These are phyloP conservation scores for Phytophthora megakarya DNA, from an alignment of 352 stramenopile genomes.

Conservation along the genomic window DNA sequence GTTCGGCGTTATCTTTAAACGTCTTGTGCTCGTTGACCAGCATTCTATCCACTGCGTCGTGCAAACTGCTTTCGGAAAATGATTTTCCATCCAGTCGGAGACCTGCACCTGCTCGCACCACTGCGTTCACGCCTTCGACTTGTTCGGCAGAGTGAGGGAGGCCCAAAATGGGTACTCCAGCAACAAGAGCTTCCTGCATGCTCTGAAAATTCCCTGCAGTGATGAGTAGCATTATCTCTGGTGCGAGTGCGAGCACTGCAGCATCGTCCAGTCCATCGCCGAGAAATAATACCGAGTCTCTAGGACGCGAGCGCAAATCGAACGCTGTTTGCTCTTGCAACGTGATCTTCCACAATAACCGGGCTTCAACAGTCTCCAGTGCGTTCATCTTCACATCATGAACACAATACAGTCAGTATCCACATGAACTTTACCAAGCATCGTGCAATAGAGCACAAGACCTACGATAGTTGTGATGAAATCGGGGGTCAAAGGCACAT, in stretches of 20 bases:
- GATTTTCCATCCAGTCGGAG: constrained; percentile 40
- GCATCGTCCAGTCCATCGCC: constrained; percentile 50
- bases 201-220: constrained; percentile 61
- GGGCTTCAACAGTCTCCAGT: constrained; percentile 53
- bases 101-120: constrained; percentile 60
- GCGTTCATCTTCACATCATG: constrained; percentile 48
- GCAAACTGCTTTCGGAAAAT: constrained; percentile 45
- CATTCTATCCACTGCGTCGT: constrained; percentile 42
- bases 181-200: constrained; percentile 65
- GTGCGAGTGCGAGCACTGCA: constrained; percentile 42
- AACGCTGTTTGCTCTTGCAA: constrained; percentile 65
- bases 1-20: constrained; percentile 46
- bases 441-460: constrained; percentile 11
- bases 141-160: constrained; percentile 82
- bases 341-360: constrained; percentile 64
- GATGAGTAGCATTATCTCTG: constrained; percentile 60
- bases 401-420: constrained; percentile 21
- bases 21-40: constrained; percentile 36
- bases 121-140: constrained; percentile 66
- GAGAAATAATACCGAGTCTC: constrained; percentile 62
- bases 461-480: constrained; percentile 61
- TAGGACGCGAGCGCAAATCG: constrained; percentile 49
- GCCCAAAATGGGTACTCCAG: constrained; percentile 65
- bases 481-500: constrained; percentile 55
- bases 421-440: background rate